Evolutionary conservation across 306 rosid genomes (phyloP).

Genomic region (Geum urbanum): DNA sequence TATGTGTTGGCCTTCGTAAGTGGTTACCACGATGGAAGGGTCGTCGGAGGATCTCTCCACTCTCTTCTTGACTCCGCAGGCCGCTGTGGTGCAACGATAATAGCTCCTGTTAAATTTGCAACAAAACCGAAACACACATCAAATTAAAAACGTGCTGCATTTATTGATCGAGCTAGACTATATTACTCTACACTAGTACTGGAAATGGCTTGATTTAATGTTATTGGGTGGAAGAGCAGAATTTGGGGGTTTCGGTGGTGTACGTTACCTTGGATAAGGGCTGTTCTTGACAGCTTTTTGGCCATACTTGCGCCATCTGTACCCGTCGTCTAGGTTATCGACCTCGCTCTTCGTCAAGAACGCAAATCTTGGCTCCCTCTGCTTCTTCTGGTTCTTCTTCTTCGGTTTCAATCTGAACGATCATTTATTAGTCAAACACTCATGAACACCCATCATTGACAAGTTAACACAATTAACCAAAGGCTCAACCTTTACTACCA

Average conservation of each 20-base stretch:
- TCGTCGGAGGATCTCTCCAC: constrained; percentile 76
- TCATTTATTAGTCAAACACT: constrained; percentile 1
- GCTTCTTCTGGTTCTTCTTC: constrained; percentile 72
- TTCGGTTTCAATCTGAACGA: constrained; percentile 53
- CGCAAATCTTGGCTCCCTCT: constrained; percentile 67
- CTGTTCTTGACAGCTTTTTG: constrained; percentile 94
- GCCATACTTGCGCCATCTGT: constrained; percentile 94
- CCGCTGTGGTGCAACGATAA: constrained; percentile 75
- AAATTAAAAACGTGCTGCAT: constrained; percentile 7
- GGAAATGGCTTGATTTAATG: background rate
- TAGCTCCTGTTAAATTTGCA: constrained; percentile 52
- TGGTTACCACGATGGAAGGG: constrained; percentile 61
- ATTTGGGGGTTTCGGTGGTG: constrained; percentile 1
- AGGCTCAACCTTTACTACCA: background rate
- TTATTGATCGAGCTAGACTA: background rate
- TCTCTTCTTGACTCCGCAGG: constrained; percentile 84
- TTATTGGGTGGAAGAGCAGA: background rate
- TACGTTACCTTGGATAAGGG: constrained; percentile 79
- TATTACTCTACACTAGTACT: background rate
- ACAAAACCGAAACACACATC: background rate
- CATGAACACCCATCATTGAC: constrained; percentile 9
- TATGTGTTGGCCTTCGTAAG: constrained; percentile 90
- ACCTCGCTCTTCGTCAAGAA: constrained; percentile 87
- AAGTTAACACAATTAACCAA: background rate
- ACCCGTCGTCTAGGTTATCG: constrained; percentile 85